Evolutionary conservation across 225 moss, liverwort and hornwort species (phyloP).

Genomic region (Climacium dendroides): DNA sequence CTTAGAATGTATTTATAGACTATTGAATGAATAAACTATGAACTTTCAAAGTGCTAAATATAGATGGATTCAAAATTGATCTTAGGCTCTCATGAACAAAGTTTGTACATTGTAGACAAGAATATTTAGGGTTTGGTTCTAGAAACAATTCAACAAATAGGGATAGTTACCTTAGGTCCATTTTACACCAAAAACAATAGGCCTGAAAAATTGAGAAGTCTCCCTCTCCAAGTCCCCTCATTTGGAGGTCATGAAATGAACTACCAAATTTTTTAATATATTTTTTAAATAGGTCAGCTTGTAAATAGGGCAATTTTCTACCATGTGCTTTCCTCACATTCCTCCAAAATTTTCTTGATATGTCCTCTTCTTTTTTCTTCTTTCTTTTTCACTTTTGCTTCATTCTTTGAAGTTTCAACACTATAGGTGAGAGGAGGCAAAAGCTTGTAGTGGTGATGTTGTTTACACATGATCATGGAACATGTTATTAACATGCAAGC

Average conservation of each 20-base stretch:
- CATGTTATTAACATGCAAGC: not conserved
- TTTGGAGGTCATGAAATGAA: not conserved
- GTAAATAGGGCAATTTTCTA: not conserved
- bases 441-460: not conserved
- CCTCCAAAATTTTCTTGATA: not conserved
- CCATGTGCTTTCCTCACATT: rapidly evolving
- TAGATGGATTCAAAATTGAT: not conserved
- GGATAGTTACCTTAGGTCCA: not conserved
- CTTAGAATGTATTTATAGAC: not conserved
- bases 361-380: not conserved
- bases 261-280: not conserved
- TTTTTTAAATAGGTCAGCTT: rapidly evolving
- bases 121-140: not conserved
- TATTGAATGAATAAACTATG: not conserved
- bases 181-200: not conserved
- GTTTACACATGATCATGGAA: not conserved
- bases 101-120: not conserved
- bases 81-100: not conserved
- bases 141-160: not conserved
- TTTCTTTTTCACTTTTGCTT: not conserved
- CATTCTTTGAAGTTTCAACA: no score
- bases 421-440: no score
- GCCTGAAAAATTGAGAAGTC: no score
- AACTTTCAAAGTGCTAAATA: not conserved
- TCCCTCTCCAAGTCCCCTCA: not conserved